These are phyloP conservation scores for Zalerion maritima DNA, from an alignment of 495 filamentous ascomycete genomes.

Conservation along the genomic window DNA sequence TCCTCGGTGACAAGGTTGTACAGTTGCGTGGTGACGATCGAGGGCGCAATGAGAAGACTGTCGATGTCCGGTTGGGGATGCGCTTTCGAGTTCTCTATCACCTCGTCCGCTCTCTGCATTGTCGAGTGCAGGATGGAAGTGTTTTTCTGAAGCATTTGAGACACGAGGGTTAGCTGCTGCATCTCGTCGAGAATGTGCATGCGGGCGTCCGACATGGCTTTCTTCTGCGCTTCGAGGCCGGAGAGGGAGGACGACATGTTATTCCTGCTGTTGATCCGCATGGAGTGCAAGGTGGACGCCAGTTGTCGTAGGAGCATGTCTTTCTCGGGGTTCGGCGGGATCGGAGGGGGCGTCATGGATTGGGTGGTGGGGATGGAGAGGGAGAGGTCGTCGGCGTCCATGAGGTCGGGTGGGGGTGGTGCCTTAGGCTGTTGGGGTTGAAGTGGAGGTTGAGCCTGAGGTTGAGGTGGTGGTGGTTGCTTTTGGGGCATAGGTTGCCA, in stretches of 20 bases:
- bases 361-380: slow-evolving; percentile 46
- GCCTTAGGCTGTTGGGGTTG: slow-evolving; percentile 23
- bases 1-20: slow-evolving; percentile 83
- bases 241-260: slow-evolving; percentile 57
- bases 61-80: slow-evolving; percentile 49
- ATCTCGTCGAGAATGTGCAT: slow-evolving; percentile 56
- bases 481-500: slow-evolving; percentile 12
- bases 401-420: slow-evolving; percentile 51
- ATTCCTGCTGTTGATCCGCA: slow-evolving; percentile 44
- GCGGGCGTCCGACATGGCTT: slow-evolving; percentile 55
- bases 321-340: slow-evolving; percentile 94
- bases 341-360: slow-evolving; percentile 51
- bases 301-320: slow-evolving; percentile 72
- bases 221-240: slow-evolving; percentile 64
- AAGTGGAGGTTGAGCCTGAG: slow-evolving; percentile 9
- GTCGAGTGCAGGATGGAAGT: slow-evolving; percentile 60
- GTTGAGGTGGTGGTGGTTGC: slow-evolving; percentile 15
- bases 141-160: slow-evolving; percentile 57
- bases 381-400: slow-evolving; percentile 46
- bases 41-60: slow-evolving; percentile 83
- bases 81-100: slow-evolving; percentile 50
- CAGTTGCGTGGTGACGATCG: slow-evolving; percentile 81
- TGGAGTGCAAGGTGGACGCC: slow-evolving; percentile 48
- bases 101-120: slow-evolving; percentile 62
- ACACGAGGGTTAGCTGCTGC: slow-evolving; percentile 49